Base-by-base conservation (phyloP, 2,329 filamentous ascomycete species). In the Ascosphaera apis region DNA sequence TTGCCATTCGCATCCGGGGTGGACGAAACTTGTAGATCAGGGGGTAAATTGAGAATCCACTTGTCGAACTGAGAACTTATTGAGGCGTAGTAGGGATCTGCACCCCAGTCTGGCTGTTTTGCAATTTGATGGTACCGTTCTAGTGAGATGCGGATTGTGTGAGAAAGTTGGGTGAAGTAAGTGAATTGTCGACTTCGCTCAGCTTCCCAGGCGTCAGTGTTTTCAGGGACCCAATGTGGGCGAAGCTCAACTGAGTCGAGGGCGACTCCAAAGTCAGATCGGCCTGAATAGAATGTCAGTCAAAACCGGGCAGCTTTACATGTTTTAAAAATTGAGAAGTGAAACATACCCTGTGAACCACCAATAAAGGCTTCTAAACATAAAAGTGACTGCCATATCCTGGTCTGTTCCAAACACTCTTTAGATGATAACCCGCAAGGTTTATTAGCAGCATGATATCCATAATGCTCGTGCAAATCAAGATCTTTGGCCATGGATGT, bases 401-500 rank as follows among this genome's bases (percentile, higher is more conserved):
- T 68, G 12, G 74, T 91, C 49, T 83, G 84, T 17, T 83, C 70
- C 39, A 80, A 63, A 50, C 86, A 95, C 35, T 95, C 86, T 4
- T 72, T 62, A 0, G 69, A 61, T 39, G 63, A 66, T 13, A 72
- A 72, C 3, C 69, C 72, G 50, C 88, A 95, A 1, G 66, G 53
- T 37, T 67, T 68, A 15, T 76, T 79, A 36, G 70, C 67, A 42
- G 75, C 67, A 52, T 95, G 88, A 32, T 74, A 70, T 39, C 78
- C 73, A 41, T 72, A 72, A 55, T 95, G 86, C 43, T 92, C 82
- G 49, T 93, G 75, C 4, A 95, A 61, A 15, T 83, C 81, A 21
- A 95, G 62, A 50, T 93, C 86, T 48, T 91, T 88, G 17, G 73
- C 82, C 81, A 95, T 92, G 33, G 83, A 76, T 5, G 91, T 76